A percentile compares a stretch with the other conserved stretches of the same genome.
phyloP scores from a whole-genome alignment of 805 yeast species.

The Candida qinlingensis region DNA sequence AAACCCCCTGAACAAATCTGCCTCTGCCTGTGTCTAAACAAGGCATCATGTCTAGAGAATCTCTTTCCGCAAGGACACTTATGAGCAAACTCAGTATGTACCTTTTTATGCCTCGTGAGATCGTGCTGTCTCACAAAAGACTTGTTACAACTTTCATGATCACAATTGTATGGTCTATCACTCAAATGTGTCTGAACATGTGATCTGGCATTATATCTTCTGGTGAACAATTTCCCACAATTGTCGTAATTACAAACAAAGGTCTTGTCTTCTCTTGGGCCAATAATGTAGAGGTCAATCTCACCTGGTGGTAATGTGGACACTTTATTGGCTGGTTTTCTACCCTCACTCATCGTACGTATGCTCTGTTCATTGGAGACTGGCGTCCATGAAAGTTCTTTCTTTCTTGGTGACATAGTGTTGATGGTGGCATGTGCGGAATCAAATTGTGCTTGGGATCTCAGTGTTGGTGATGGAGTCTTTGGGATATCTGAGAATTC shows the following conservation, averaged over 20 bases:
- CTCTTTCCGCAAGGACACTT: conserved; percentile 92
- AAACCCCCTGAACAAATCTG: conserved; percentile 77
- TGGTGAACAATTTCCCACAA: conserved; percentile 79
- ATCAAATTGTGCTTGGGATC: conserved; percentile 28
- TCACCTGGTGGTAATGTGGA: conserved; percentile 86
- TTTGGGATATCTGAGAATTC: conserved; percentile 31
- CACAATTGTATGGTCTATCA: conserved; percentile 88
- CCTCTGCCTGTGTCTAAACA: conserved; percentile 35
- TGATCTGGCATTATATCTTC: conserved; percentile 88
- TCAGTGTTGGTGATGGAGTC: conserved; percentile 41
- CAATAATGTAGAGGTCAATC: conserved; percentile 75
- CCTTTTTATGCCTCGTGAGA: conserved; percentile 80
- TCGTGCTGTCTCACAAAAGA: conserved; percentile 95
- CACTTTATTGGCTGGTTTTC: conserved; percentile 25
- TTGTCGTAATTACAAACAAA: conserved; percentile 70
- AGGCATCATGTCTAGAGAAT: conserved; percentile 61
- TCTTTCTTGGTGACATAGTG: conserved; percentile 12
- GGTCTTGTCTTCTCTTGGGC: conserved; percentile 66
- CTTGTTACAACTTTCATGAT: conserved; percentile 57
- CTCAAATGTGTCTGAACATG: conserved; percentile 95
- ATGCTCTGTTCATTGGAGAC: conserved; percentile 11
- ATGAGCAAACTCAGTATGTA: conserved; percentile 70
- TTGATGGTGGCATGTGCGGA: not conserved
- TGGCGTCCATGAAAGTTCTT: conserved; percentile 22
- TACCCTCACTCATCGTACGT: conserved; percentile 10